Percentiles rank a stretch among this genome's conserved stretches.
Conservation (phyloP, 1,284 basidiomycete genomes). For the Nidula niveotomentosa region DNA sequence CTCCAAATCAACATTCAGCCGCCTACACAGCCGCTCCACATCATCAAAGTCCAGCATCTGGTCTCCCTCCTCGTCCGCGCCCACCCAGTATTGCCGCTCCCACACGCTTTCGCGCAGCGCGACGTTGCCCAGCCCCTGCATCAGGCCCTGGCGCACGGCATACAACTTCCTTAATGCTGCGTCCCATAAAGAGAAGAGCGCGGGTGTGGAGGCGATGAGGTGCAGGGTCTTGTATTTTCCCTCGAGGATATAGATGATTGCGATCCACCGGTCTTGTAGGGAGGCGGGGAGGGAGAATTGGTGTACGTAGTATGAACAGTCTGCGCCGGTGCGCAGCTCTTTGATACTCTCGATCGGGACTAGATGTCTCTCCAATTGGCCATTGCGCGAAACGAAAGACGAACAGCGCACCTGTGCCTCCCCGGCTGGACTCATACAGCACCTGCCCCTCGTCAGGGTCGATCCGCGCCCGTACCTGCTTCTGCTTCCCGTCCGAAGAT, state of each 20-base stretch:
- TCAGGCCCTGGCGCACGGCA: conserved; percentile 63
- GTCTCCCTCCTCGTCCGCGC: conserved; percentile 63
- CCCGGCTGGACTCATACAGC: conserved; percentile 82
- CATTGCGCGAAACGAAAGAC: neutral
- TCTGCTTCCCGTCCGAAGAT: conserved; percentile 76
- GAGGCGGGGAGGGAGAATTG: conserved; percentile 67
- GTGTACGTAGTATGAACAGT: conserved; percentile 78
- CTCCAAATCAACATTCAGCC: conserved; percentile 71
- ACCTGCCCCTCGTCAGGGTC: conserved; percentile 83
- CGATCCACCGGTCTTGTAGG: conserved; percentile 72
- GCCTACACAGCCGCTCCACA: conserved; percentile 71
- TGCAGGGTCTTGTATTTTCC: conserved; percentile 93
- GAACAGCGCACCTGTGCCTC: conserved; percentile 63
- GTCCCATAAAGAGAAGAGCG: conserved; percentile 72
- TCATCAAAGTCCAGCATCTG: conserved; percentile 73
- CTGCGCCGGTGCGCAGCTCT: conserved; percentile 83
- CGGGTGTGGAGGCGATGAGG: conserved; percentile 75
- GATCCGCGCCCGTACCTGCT: conserved; percentile 72
- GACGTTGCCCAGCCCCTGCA: conserved; percentile 62
- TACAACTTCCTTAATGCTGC: conserved; percentile 60
- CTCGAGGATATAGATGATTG: conserved; percentile 76
- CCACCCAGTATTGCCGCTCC: conserved; percentile 87
- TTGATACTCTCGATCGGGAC: conserved; percentile 91
- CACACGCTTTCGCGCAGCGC: conserved; percentile 72
- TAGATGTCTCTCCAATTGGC: conserved; percentile 21